Evolutionary conservation across 306 rosid genomes (phyloP).

Genomic region (barrel medic (Medicago truncatula)): MtrunA17r5.0-ANR NC_053048.1:38550001-38550500

Average conservation of each 20-base stretch:
- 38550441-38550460: neutral
- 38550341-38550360: neutral
- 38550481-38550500: neutral
- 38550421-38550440: slow-evolving; percentile 5
- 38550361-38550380: slow-evolving; percentile 22
- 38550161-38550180: slow-evolving; percentile 31
- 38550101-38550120: slow-evolving; percentile 71
- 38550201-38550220: slow-evolving; percentile 29
- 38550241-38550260: slow-evolving; percentile 20
- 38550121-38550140: slow-evolving; percentile 18
- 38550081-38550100: slow-evolving; percentile 87
- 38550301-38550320: neutral
- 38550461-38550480: neutral
- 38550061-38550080: slow-evolving; percentile 82
- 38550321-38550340: slow-evolving; percentile 12
- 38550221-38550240: slow-evolving; percentile 30
- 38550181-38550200: slow-evolving; percentile 1
- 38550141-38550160: slow-evolving; percentile 16
- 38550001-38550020: neutral
- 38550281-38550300: neutral
- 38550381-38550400: neutral
- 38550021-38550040: slow-evolving; percentile 42
- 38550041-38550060: slow-evolving; percentile 86
- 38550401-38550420: neutral
- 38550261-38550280: slow-evolving; percentile 15